Percentiles rank a stretch among this genome's conserved stretches.
Conservation (phyloP, 768 basidiomycete genomes). For the Paxillus ammoniavirescens region DNA sequence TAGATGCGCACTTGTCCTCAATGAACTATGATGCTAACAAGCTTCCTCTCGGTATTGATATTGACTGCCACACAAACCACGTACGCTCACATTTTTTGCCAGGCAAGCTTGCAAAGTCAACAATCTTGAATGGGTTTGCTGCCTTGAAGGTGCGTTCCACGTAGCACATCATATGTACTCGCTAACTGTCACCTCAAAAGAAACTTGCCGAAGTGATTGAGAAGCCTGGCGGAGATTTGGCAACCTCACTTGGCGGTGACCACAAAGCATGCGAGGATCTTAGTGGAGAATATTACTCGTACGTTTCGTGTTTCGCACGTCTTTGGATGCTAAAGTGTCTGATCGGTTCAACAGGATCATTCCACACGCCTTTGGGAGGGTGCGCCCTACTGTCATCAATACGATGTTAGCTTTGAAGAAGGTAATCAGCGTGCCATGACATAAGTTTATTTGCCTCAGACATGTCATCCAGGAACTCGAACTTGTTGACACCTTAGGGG, state of each 20-base stretch:
- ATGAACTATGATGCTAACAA: constrained; percentile 71
- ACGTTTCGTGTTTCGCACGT: constrained; percentile 14
- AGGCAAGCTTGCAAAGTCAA: constrained; percentile 62
- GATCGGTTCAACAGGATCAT: constrained; percentile 43
- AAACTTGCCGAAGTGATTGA: constrained; percentile 52
- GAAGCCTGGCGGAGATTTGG: constrained; percentile 40
- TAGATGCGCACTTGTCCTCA: constrained; percentile 52
- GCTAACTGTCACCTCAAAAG: constrained; percentile 23
- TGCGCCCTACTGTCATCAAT: constrained; percentile 45
- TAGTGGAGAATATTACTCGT: constrained; percentile 59
- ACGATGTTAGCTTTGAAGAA: constrained; percentile 38
- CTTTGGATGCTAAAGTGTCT: not conserved
- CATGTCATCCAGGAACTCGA: constrained; percentile 48
- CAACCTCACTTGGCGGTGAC: constrained; percentile 37
- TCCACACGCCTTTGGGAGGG: constrained; percentile 59
- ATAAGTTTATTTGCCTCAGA: not conserved
- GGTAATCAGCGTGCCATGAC: constrained; percentile 19
- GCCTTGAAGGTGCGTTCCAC: constrained; percentile 46
- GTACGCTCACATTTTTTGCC: not conserved
- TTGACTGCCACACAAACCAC: not conserved
- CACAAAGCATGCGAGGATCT: constrained; percentile 44
- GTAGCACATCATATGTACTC: not conserved
- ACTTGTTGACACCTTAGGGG: constrained; percentile 62
- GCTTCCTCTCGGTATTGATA: constrained; percentile 50
- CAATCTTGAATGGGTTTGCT: constrained; percentile 56